Percentiles rank a stretch among this genome's conserved stretches.
Evolutionary conservation across 2,329 filamentous ascomycete species (phyloP).

Genomic region (Monilinia polystroma): DNA sequence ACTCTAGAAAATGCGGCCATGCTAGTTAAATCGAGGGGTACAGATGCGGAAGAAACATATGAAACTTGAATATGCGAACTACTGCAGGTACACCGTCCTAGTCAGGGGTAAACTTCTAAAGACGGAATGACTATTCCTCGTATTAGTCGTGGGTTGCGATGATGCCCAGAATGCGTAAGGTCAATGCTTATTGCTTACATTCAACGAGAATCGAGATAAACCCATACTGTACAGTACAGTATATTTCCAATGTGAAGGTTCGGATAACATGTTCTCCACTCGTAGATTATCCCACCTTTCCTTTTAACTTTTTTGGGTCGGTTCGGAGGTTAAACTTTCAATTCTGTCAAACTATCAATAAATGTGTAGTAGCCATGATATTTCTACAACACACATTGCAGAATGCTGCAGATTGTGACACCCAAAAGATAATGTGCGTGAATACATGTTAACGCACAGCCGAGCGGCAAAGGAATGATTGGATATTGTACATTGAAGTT

Average conservation of each 20-base stretch:
- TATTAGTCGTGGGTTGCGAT: conserved; percentile 18
- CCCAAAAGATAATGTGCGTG: background rate
- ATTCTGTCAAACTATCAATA: background rate
- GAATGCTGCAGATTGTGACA: background rate
- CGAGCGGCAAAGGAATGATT: conserved; percentile 20
- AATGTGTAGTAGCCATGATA: background rate
- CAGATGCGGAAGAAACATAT: conserved; percentile 13
- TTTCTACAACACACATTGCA: background rate
- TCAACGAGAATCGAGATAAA: background rate
- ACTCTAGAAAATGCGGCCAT: conserved; percentile 1
- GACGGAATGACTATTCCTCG: background rate
- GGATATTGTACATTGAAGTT: background rate
- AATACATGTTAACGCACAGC: conserved; percentile 3
- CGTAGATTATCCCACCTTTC: background rate
- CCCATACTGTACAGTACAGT: background rate
- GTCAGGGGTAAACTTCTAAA: conserved; percentile 13
- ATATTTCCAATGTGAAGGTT: background rate
- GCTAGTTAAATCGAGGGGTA: conserved; percentile 14
- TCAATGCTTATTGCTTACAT: conserved; percentile 19
- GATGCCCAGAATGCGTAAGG: conserved; percentile 11
- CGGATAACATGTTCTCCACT: background rate
- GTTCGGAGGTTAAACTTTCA: background rate
- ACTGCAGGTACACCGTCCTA: conserved; percentile 21
- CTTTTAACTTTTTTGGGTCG: background rate
- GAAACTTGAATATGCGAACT: conserved; percentile 19